Conservation (phyloP, 2,329 filamentous ascomycete species). For the Proliferodiscus dingleyae region DNA sequence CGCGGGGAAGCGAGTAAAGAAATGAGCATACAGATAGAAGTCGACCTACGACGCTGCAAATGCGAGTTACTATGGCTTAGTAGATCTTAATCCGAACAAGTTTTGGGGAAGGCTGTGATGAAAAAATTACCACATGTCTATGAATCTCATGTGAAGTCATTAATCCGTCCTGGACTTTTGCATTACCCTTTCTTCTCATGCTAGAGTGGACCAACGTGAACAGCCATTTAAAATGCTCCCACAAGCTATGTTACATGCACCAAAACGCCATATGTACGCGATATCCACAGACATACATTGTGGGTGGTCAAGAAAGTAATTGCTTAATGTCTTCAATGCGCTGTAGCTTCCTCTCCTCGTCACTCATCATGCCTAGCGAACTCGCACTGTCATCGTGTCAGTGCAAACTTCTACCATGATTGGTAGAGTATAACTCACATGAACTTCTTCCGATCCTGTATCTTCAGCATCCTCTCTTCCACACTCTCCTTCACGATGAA, state of each 20-base stretch:
- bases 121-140: no score
- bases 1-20: no score
- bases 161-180: no score
- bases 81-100: no score
- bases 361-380: conserved; percentile 87
- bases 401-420: conserved; percentile 5
- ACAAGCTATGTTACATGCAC: not conserved
- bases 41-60: no score
- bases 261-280: not conserved
- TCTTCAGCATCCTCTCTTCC: conserved; percentile 87
- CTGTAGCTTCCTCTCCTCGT: conserved; percentile 87
- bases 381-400: conserved; percentile 62
- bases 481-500: conserved; percentile 91
- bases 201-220: no score
- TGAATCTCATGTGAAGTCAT: no score
- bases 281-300: no score
- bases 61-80: no score
- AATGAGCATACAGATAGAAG: no score
- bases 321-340: conserved; percentile 93
- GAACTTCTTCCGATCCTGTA: conserved; percentile 95
- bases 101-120: no score
- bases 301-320: conserved; percentile 48
- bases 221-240: not conserved
- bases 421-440: conserved; percentile 58
- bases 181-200: no score